These are phyloP conservation scores for Xylaria curta DNA, from an alignment of 495 filamentous ascomycete species.

Conservation along the genomic window DNA sequence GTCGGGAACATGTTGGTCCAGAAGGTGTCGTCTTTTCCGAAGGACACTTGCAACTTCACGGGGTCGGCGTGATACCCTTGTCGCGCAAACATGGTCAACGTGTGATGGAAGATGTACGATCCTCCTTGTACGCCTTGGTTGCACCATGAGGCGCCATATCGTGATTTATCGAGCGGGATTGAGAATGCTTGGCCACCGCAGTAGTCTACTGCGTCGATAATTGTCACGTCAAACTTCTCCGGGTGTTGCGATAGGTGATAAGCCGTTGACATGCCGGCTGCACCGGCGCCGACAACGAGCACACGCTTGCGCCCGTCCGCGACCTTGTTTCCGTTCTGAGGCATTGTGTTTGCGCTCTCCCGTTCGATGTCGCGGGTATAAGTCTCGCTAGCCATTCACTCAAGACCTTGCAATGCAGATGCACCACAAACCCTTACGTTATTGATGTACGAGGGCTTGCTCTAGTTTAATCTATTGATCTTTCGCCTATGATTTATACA, in stretches of 20 bases:
- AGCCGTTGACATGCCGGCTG: constrained; percentile 77
- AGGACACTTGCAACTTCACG: constrained; percentile 79
- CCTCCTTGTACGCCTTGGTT: constrained; percentile 89
- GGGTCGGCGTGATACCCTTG: constrained; percentile 72
- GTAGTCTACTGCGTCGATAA: constrained; percentile 71
- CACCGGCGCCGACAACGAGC: constrained; percentile 68
- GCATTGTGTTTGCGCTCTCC: constrained; percentile 25
- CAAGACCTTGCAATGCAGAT: not conserved
- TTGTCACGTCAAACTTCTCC: constrained; percentile 73
- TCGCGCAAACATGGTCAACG: constrained; percentile 74
- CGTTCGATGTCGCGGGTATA: constrained; percentile 27
- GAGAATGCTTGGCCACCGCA: constrained; percentile 85
- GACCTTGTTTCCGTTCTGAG: constrained; percentile 23
- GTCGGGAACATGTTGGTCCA: constrained; percentile 86
- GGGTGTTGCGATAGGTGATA: constrained; percentile 75
- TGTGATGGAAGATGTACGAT: constrained; percentile 80
- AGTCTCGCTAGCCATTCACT: constrained; percentile 21
- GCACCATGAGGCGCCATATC: constrained; percentile 75
- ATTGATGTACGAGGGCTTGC: not conserved
- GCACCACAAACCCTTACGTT: not conserved
- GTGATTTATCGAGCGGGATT: constrained; percentile 70
- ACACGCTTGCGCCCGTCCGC: constrained; percentile 53
- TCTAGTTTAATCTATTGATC: not conserved
- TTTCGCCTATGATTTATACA: not conserved
- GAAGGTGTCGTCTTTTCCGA: constrained; percentile 78